Conservation (phyloP, 2,329 filamentous ascomycete species). For the Xylaria sp. region DNA sequence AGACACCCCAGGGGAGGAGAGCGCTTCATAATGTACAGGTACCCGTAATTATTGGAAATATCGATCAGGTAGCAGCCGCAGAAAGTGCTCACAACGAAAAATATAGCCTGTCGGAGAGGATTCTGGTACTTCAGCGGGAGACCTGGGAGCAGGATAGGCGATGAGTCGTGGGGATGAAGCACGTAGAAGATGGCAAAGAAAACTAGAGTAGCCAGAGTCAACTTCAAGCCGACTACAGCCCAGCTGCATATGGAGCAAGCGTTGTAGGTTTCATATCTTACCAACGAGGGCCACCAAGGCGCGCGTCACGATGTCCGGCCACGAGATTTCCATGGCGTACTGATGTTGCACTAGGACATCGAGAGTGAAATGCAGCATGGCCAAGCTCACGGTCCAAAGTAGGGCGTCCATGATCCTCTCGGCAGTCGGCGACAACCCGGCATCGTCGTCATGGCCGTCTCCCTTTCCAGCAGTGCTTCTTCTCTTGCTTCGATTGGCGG, state of each 20-base stretch:
- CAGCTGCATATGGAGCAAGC: background rate
- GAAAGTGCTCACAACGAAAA: conserved; percentile 64
- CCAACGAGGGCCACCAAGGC: conserved; percentile 59
- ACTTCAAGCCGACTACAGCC: background rate
- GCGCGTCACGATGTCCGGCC: conserved; percentile 59
- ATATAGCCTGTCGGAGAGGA: conserved; percentile 62
- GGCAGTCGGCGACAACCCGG: conserved; percentile 47
- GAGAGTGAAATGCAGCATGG: conserved; percentile 77
- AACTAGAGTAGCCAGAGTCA: conserved; percentile 46
- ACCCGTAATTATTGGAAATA: conserved; percentile 78
- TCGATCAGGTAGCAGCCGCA: conserved; percentile 81
- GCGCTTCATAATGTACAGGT: conserved; percentile 89
- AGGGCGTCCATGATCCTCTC: conserved; percentile 61
- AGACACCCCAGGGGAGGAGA: conserved; percentile 87
- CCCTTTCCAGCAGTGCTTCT: conserved; percentile 46
- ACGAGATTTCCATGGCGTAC: conserved; percentile 71
- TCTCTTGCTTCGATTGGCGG: conserved; percentile 39
- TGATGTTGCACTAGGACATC: conserved; percentile 81
- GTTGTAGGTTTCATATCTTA: conserved; percentile 44
- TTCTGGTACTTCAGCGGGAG: conserved; percentile 54
- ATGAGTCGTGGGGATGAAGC: conserved; percentile 59
- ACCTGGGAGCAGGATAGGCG: conserved; percentile 55
- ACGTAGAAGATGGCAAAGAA: conserved; percentile 61
- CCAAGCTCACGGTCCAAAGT: conserved; percentile 66
- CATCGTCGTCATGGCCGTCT: conserved; percentile 39